Conservation (phyloP, 768 basidiomycete genomes). For the Mycena vulgaris region DNA sequence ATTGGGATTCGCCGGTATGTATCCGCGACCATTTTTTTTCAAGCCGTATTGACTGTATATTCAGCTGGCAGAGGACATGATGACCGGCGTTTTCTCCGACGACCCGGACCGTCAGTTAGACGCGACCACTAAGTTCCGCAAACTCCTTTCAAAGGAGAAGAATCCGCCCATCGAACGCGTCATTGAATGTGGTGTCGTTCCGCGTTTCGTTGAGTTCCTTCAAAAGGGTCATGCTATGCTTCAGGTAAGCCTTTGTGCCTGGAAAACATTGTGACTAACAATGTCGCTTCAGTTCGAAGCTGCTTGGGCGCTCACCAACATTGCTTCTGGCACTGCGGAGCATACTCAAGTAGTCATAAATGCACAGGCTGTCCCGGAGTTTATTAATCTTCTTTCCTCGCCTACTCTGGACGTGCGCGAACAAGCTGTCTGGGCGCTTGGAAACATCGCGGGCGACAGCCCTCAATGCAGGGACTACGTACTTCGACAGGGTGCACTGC, state of each 20-base stretch:
- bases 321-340: constrained; percentile 97
- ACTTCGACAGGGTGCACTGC: constrained; percentile 91
- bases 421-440: constrained; percentile 99
- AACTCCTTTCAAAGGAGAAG: constrained; percentile 98
- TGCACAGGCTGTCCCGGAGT: constrained; percentile 95
- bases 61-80: constrained; percentile 93
- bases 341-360: constrained; percentile 98
- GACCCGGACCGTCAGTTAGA: constrained; percentile 94
- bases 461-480: constrained; percentile 98
- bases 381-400: constrained; percentile 97
- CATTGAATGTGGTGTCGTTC: constrained; percentile 97
- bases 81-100: constrained; percentile 92
- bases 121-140: constrained; percentile 98
- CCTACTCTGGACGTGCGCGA: constrained; percentile 96
- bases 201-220: constrained; percentile 97
- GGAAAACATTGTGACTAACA: not conserved
- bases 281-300: constrained; percentile 84
- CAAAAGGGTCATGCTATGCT: constrained; percentile 86
- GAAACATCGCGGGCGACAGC: constrained; percentile 99
- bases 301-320: constrained; percentile 98
- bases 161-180: constrained; percentile 99
- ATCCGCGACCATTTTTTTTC: constrained; percentile 45
- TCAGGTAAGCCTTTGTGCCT: constrained; percentile 65
- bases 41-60: constrained; percentile 33
- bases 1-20: constrained; percentile 84